Base-by-base conservation (phyloP, 1,284 basidiomycete genomes). In the Ustilago esculenta region DNA sequence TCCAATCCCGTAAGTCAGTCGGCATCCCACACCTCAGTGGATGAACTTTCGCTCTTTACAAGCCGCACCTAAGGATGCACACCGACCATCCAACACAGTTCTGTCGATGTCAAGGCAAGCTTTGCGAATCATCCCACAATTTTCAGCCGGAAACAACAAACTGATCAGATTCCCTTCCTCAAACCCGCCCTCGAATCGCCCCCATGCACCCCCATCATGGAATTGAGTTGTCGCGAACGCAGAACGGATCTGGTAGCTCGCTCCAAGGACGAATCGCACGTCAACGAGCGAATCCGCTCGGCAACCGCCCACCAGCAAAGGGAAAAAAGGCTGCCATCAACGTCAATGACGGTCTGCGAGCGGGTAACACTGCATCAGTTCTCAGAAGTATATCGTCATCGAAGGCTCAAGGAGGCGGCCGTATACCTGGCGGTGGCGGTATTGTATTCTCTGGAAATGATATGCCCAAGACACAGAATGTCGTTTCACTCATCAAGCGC, bases 401-500 rank as follows among this genome's bases (percentile, higher is more conserved):
- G n/a, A 61, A 57, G 41, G 57, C 68, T 2, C 59, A 66, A 46
- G 61, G 61, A 29, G 68, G 68, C 23, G 68, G 68, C 10, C 60
- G 68, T 12, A 71, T 71, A 48, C 68, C 68, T 11, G 68, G 68
- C 40, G 63, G 68, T 1, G 68, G 68, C 29, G 63, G 57, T 20
- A 47, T 52, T 39, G 41, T 65, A 44, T 70, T 65, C 50, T 48
- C 60, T 29, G 58, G 61, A 15, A 57, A 40, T 30, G 68, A 71
- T 24, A 61, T 66, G 54, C 63, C 63, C 20, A 71, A 66, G 34
- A 66, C 68, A 3, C 61, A 71, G 25, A 71, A 71, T 23, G 68
- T 71, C 9, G 54, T 76, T 17, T 63, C 60, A 4, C 52, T 72
- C 24, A 49, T 79, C 53, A 72, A 64, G 47, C 61, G 64, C 27